Base-by-base conservation (phyloP, 2,329 filamentous ascomycete genomes). In the Intubia oerlemansii region DNA sequence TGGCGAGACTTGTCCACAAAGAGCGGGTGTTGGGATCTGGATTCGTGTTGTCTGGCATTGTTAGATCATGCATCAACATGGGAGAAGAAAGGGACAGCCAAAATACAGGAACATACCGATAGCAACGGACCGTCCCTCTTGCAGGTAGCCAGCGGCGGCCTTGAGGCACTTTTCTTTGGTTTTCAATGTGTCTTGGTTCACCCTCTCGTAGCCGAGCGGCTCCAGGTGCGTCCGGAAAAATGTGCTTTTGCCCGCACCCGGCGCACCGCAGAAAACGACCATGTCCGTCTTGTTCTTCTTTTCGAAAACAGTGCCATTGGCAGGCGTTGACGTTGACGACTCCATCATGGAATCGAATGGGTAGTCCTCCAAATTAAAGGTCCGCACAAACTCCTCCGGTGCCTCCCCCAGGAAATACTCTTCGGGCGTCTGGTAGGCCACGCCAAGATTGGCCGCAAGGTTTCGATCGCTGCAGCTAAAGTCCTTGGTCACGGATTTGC, bases 131-230 rank as follows among this genome's bases (percentile, higher is more conserved):
- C 58, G 58, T 2, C 73, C 70, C 15, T 65, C 58, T 23, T 59
- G 49, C 24, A 95, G 54, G 26, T 65, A 50, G 25, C 76, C 64
- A 28, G 56, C 59, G 10, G 84, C 81, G 15, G 63, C 66, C 48
- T 80, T 78, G 34, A 93, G 51, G 46, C 71, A 76, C 40, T 66
- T 74, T 27, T 70, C 62, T 34, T 15, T 47, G 47, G 66, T 74
- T 49, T 91, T 92, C 26, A 93, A 58, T 2, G 62, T 66, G 48
- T 95, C 88, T 52, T 95, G 88, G 41, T 95, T 98, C 17, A 93
- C 66, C 27, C 88, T 66, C 44, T 69, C 65, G 45, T 91, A 95
- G 4, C 72, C 77, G 17, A 88, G 51, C 15, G 77, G 76, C 44
- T 82, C 60, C 20, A 95, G 54, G 37, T 77, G 55, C 36, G 63